phyloP scores from a whole-genome alignment of 495 filamentous ascomycete species.

The Podospora pseudocomata region DNA sequence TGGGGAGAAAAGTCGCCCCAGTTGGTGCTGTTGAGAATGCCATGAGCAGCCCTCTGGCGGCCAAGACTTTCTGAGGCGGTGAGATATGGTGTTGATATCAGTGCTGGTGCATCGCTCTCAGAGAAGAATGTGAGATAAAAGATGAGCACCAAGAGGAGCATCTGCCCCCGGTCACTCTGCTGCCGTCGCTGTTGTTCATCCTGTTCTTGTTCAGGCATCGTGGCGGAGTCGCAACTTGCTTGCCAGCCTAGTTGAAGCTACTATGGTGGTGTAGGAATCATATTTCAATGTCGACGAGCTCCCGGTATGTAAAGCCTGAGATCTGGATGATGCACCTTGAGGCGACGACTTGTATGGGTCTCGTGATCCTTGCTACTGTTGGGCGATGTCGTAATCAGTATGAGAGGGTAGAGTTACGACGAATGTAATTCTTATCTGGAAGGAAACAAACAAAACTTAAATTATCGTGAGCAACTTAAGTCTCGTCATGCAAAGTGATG shows the following conservation, averaged over 20 bases:
- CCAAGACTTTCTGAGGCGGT: slow-evolving; percentile 35
- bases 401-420: neutral
- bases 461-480: neutral
- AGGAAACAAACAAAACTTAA: neutral
- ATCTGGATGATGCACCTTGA: neutral
- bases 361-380: neutral
- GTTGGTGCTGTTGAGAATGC: slow-evolving; percentile 63
- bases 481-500: neutral
- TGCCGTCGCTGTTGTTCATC: slow-evolving; percentile 25
- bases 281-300: neutral
- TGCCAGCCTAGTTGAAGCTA: slow-evolving; percentile 3
- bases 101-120: slow-evolving; percentile 38
- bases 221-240: slow-evolving; percentile 1
- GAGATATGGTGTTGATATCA: slow-evolving; percentile 39
- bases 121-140: slow-evolving; percentile 42
- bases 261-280: neutral
- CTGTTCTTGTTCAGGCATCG: slow-evolving; percentile 39
- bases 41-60: slow-evolving; percentile 56
- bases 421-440: neutral
- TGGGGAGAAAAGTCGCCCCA: slow-evolving; percentile 70
- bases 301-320: neutral
- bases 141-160: slow-evolving; percentile 40
- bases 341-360: neutral
- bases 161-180: slow-evolving; percentile 20
- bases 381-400: neutral